phyloP scores from a whole-genome alignment of 768 basidiomycete genomes.

The Mycena galopus region DNA sequence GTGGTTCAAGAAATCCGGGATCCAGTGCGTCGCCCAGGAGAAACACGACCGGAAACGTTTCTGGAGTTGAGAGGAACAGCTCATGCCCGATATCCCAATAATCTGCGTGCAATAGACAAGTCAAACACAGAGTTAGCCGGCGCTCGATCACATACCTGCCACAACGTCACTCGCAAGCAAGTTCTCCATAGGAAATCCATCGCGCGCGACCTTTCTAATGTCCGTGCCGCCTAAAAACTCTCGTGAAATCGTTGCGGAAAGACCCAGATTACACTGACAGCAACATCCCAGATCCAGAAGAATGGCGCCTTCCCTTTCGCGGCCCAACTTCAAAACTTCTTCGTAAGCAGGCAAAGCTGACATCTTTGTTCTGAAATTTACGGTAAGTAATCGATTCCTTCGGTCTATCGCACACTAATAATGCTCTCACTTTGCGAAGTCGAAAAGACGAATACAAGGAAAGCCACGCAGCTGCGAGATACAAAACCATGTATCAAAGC shows the following conservation, averaged over 20 bases:
- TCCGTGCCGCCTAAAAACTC: constrained; percentile 54
- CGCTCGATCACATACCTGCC: constrained; percentile 38
- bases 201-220: constrained; percentile 51
- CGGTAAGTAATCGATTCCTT: constrained; percentile 43
- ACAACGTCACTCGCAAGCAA: constrained; percentile 52
- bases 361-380: constrained; percentile 49
- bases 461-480: constrained; percentile 10
- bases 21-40: constrained; percentile 69
- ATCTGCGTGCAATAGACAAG: constrained; percentile 46
- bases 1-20: constrained; percentile 54
- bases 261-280: constrained; percentile 44
- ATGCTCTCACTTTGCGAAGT: constrained; percentile 42
- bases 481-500: neutral
- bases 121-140: neutral
- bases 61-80: constrained; percentile 66
- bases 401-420: constrained; percentile 33
- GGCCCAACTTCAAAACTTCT: constrained; percentile 44
- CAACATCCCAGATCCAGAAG: constrained; percentile 60
- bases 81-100: constrained; percentile 75
- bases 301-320: constrained; percentile 46
- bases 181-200: constrained; percentile 55
- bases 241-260: neutral
- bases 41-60: constrained; percentile 68
- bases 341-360: constrained; percentile 50
- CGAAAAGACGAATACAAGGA: constrained; percentile 40